phyloP scores from a whole-genome alignment of 2,329 filamentous ascomycete genomes.

The Diplodia seriata region DNA sequence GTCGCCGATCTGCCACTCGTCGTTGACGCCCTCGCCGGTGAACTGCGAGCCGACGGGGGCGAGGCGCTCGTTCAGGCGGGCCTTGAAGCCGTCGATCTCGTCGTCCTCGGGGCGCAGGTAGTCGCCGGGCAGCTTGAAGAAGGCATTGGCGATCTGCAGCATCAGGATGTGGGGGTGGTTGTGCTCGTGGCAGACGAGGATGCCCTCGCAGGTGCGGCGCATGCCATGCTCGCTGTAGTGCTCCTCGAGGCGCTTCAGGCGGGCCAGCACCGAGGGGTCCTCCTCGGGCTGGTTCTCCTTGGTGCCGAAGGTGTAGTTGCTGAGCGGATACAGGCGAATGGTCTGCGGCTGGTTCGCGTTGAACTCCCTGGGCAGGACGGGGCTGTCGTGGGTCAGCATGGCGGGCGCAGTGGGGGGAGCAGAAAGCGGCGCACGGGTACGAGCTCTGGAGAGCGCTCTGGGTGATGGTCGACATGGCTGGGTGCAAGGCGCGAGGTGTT shows the following conservation, averaged over 20 bases:
- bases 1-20: conserved; percentile 93
- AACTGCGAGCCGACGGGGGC: conserved; percentile 87
- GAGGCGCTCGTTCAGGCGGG: conserved; percentile 87
- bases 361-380: conserved; percentile 81
- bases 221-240: conserved; percentile 93
- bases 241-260: conserved; percentile 92
- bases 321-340: conserved; percentile 90
- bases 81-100: conserved; percentile 94
- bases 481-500: background rate
- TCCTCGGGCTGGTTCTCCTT: conserved; percentile 99
- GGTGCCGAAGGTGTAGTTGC: conserved; percentile 98
- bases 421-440: conserved; percentile 60
- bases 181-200: conserved; percentile 97
- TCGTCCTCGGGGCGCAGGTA: conserved; percentile 90
- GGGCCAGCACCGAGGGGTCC: conserved; percentile 91
- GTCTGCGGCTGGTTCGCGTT: conserved; percentile 87
- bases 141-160: conserved; percentile 98
- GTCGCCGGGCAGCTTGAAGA: conserved; percentile 98
- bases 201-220: conserved; percentile 95
- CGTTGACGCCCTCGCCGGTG: conserved; percentile 83
- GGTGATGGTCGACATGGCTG: conserved; percentile 83
- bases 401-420: conserved; percentile 13
- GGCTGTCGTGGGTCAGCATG: conserved; percentile 52
- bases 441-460: conserved; percentile 76
- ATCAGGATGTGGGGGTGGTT: conserved; percentile 99